Evolutionary conservation across 2,329 filamentous ascomycete species (phyloP).

Genomic region (Sporothrix humicola): DNA sequence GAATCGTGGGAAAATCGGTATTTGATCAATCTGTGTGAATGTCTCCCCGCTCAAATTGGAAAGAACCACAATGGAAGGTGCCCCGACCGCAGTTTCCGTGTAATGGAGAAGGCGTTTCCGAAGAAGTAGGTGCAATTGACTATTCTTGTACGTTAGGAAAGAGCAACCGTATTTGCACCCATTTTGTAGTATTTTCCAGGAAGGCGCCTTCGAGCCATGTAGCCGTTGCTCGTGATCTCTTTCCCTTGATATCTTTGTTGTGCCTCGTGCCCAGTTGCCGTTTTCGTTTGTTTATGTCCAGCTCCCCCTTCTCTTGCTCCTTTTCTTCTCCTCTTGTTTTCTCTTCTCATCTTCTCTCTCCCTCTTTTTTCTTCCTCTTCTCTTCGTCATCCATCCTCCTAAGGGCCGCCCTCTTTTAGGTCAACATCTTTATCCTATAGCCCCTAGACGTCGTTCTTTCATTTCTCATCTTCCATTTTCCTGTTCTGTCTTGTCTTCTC

Average conservation of each 20-base stretch:
- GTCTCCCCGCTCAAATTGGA: background rate
- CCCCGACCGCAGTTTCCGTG: too few relatives aligned
- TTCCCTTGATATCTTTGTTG: background rate
- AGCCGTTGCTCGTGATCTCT: background rate
- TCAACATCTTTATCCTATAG: background rate
- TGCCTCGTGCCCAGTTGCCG: background rate
- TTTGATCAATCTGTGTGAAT: background rate
- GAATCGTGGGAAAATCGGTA: background rate
- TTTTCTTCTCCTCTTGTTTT: background rate
- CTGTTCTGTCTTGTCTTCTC: background rate
- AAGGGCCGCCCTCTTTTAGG: background rate
- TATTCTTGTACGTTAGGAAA: background rate
- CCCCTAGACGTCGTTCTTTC: background rate
- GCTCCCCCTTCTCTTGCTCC: background rate
- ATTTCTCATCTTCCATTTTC: background rate
- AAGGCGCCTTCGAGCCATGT: background rate
- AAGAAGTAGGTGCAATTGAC: too few relatives aligned
- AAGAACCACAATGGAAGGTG: background rate
- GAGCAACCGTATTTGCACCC: background rate
- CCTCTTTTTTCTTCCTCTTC: background rate
- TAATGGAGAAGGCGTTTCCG: too few relatives aligned
- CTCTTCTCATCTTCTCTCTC: too few relatives aligned
- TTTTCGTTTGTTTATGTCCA: slow-evolving; percentile 2
- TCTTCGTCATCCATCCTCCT: background rate
- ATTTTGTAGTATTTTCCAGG: background rate